Conservation (phyloP, 208 protist species). For the Leptomonas seymouri region DNA sequence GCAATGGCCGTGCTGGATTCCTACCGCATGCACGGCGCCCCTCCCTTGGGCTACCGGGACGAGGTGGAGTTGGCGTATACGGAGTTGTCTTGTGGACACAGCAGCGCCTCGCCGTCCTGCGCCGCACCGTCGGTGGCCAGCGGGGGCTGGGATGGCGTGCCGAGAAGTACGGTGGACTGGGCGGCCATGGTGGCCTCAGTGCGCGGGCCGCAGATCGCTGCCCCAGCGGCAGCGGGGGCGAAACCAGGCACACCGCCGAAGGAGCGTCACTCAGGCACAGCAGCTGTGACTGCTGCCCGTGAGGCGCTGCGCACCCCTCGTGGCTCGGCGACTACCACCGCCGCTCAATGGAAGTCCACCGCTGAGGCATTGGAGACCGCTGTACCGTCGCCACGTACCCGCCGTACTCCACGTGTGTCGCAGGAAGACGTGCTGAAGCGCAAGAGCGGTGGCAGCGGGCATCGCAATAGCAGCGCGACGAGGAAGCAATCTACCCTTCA, state of each 20-base stretch:
- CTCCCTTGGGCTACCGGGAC: slow-evolving; percentile 6
- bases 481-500: not conserved
- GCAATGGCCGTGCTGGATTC: slow-evolving; percentile 18
- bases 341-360: not conserved
- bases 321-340: not conserved
- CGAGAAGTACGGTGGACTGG: slow-evolving; percentile 28
- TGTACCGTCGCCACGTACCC: not conserved
- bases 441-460: not conserved
- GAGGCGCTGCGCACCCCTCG: slow-evolving; percentile 17
- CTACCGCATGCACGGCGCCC: slow-evolving; percentile 9
- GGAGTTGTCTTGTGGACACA: slow-evolving; percentile 34
- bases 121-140: slow-evolving; percentile 19
- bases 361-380: not conserved
- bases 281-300: slow-evolving; percentile 1
- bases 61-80: slow-evolving; percentile 37
- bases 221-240: not conserved
- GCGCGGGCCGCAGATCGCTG: slow-evolving; percentile 4
- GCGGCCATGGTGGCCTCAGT: slow-evolving; percentile 28
- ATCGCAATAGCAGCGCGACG: slow-evolving; percentile 1
- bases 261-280: not conserved
- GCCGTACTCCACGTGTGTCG: not conserved
- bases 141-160: not conserved
- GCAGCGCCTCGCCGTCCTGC: slow-evolving; percentile 33
- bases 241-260: not conserved
- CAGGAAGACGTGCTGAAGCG: slow-evolving; percentile 11